Evolutionary conservation across 768 basidiomycete species (phyloP), one percentile per base, ranked within the genome.

Genomic region (Lactarius evosmus): DNA sequence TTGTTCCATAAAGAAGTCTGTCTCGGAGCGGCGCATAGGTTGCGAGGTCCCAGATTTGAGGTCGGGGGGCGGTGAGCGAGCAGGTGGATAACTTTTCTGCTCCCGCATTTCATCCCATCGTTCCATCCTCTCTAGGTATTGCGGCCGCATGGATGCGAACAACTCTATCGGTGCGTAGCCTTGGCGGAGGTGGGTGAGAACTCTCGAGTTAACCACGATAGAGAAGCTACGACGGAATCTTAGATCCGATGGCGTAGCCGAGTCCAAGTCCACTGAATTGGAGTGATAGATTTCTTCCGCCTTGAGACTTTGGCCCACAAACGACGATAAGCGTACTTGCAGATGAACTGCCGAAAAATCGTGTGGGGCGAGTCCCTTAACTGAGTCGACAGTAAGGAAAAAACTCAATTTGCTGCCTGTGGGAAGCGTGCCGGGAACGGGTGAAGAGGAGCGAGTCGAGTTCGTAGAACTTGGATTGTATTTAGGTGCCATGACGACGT

Each of bases 41-140:
- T 85, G 86, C 27, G 82, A 70, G 56, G 73, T 75, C 33, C 79
- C 74, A 76, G 49, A 73, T 75, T 66, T 69, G 75, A 52, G 83
- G 82, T 57, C 73, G 66, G 79, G 74, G 40, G 52, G 62, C 53
- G 55, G 60, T 36, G 56, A 44, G 52, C 58, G 58, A 33, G 30
- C 25, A 40, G 66, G 73, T 66, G 75, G 76, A 70, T 72, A 77
- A 63, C 78, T 75, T 67, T 84, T 83, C 54, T 89, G 84, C 67
- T 98, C 95, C 36, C 94, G 85, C 79, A 91, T 82, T 72, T 95
- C 91, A 71, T 98, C 96, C 95, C 94, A 97, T 61, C 90, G 83
- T 71, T 95, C 93, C 75, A 98, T 78, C 7, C 93, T 85, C 66
- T 93, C 89, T 69, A 98, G 74, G 74, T 96, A 98, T 17, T 87